Base-by-base conservation (phyloP, 1,139 yeast species). In the Geotrichum histeridarum region DNA sequence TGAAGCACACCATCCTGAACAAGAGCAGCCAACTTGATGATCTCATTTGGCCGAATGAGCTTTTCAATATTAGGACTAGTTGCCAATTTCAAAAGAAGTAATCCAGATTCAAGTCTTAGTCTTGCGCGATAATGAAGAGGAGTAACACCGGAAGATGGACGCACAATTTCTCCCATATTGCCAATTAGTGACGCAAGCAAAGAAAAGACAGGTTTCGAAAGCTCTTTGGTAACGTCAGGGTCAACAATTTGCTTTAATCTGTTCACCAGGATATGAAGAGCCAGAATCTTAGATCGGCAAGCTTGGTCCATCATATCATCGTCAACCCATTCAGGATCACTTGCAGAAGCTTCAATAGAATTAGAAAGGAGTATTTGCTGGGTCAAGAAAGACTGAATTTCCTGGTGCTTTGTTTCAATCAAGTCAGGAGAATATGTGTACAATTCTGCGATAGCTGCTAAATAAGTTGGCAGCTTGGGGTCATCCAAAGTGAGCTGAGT, bases 91-190 rank as follows among this genome's bases (percentile, higher is more conserved):
- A 90, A 68, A 8, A 90, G 64, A 61, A 76, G 77, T 44, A 79
- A 64, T 0, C 95, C 96, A 0, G 95, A 93, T 31, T 74, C 76
- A 8, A 86, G 72, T 59, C 95, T 76, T 43, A 90, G 70, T 59
- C 81, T 79, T 59, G 82, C 77, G 61, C 83, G 84, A 63, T 74
- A 82, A 32, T 70, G 69, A 38, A 69, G 72, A 7, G 96, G 95
- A 0, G 96, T 86, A n/a, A 84, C 82, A 63, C 71, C 75, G 12
- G 73, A 69, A 46, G 74, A 73, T 30, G 76, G 75, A 31, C 78
- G 74, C 2, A 84, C 80, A 31, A 90, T 77, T 64, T 90, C 96
- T n/a, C 96, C 96, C 48, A 86, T 86, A 66, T 85, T 85, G 2
- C 83, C 81, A 48, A 90, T 80, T 36, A 86, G 72, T 1, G 91